Evolutionary conservation across 768 basidiomycete genomes (phyloP).

Genomic region (Serendipita vermifera): DNA sequence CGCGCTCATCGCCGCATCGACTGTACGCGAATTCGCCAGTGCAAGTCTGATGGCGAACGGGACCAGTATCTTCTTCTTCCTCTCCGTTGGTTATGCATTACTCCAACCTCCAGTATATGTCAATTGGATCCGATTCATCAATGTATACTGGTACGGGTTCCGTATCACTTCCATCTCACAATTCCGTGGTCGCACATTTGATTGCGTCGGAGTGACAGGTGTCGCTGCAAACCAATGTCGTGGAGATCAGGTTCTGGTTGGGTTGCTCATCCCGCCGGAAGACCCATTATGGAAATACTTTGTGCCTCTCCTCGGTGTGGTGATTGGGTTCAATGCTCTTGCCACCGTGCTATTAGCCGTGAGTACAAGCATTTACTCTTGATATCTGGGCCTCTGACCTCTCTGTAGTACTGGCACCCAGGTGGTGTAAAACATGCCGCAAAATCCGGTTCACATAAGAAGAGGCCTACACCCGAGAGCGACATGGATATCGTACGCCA

Average conservation of each 20-base stretch:
- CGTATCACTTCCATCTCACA: constrained; percentile 27
- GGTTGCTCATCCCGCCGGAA: constrained; percentile 22
- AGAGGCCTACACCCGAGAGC: constrained; percentile 16
- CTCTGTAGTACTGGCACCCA: constrained; percentile 16
- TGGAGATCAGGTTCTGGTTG: constrained; percentile 28
- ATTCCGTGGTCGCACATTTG: constrained; percentile 26
- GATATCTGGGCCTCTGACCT: not conserved
- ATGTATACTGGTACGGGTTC: constrained; percentile 30
- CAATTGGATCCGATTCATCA: constrained; percentile 30
- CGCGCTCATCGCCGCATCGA: constrained; percentile 21
- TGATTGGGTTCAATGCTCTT: constrained; percentile 21
- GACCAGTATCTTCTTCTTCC: constrained; percentile 18
- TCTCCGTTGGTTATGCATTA: constrained; percentile 19
- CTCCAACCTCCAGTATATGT: constrained; percentile 22
- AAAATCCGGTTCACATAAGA: constrained; percentile 18
- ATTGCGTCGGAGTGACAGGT: constrained; percentile 22
- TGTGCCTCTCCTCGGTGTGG: constrained; percentile 17
- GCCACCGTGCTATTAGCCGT: constrained; percentile 24
- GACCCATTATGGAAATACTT: constrained; percentile 17
- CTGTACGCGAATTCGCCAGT: constrained; percentile 24
- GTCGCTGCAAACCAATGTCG: constrained; percentile 19
- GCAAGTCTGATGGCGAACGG: constrained; percentile 26
- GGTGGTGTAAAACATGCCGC: constrained; percentile 27
- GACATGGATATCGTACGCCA: constrained; percentile 22
- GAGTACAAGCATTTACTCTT: constrained; percentile 12